A percentile compares a stretch with the other conserved stretches of the same genome.
Evolutionary conservation across 805 yeast genomes (phyloP).

Genomic region (Yamadazyma takamatsuzukensis): DNA sequence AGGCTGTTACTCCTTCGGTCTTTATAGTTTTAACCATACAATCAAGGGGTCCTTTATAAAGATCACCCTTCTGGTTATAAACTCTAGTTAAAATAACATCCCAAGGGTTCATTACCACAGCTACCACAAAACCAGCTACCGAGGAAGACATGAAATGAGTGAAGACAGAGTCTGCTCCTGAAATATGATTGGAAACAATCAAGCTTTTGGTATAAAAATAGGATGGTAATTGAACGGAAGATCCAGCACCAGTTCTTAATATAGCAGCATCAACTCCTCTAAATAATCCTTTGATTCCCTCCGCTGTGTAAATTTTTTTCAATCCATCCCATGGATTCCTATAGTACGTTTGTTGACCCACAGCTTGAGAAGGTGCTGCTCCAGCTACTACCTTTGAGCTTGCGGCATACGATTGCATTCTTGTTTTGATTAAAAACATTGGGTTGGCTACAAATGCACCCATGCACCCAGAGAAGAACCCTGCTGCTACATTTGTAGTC

Average conservation of each 20-base stretch:
- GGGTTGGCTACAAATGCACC: constrained; percentile 94
- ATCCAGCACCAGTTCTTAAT: constrained; percentile 91
- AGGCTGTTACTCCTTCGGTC: constrained; percentile 80
- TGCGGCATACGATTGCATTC: constrained; percentile 92
- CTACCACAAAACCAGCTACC: constrained; percentile 86
- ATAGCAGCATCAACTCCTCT: constrained; percentile 95
- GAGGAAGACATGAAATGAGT: constrained; percentile 74
- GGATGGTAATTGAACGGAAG: constrained; percentile 90
- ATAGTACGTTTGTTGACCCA: constrained; percentile 94
- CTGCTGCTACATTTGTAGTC: constrained; percentile 69
- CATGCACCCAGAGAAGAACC: constrained; percentile 79
- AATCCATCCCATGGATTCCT: constrained; percentile 67
- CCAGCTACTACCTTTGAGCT: constrained; percentile 4
- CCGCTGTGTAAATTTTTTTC: constrained; percentile 52
- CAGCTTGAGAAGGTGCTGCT: constrained; percentile 16
- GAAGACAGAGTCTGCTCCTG: constrained; percentile 57
- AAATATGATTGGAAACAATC: constrained; percentile 48
- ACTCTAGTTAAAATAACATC: constrained; percentile 93
- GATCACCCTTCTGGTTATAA: constrained; percentile 88
- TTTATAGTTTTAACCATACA: constrained; percentile 80
- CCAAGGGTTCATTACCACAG: constrained; percentile 95
- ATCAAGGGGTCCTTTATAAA: constrained; percentile 84
- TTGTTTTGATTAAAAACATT: constrained; percentile 83
- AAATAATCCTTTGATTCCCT: constrained; percentile 76
- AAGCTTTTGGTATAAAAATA: constrained; percentile 74